Evolutionary conservation across 2,329 filamentous ascomycete genomes (phyloP), one percentile per base, ranked within the genome.

Genomic region (Oidium heveae): DNA sequence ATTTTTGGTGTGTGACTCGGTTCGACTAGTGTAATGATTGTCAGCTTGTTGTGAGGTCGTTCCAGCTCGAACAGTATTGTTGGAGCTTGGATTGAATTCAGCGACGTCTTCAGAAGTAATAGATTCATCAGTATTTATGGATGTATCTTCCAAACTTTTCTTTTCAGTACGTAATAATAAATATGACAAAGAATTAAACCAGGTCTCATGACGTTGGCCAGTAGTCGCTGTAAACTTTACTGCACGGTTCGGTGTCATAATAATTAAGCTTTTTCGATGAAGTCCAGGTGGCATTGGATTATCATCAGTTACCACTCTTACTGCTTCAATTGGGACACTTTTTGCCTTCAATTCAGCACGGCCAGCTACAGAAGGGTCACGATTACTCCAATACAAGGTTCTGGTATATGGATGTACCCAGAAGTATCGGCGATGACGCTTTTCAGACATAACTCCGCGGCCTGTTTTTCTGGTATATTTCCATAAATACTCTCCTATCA

Each of bases 401-500:
- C 88, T 79, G 2, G 89, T 98, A 68, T 96, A 98, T 0, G 91
- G 91, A 65, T 98, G 91, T 22, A 98, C 86, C 91, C 91, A 98
- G 74, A 98, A 98, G 73, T 95, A 98, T 34, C 91, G 81, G 58
- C 86, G 79, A 68, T 98, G 91, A 54, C 91, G 79, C 55, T 88
- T 94, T 61, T 81, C 83, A 0, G 88, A 96, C 68, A 94, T 79
- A 58, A 87, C 84, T 55, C 80, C 84, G 24, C 89, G 82, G n/a
- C 87, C 88, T 57, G 88, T 75, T 70, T 91, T 94, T 63, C 91
- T 83, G 0, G 91, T 98, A 68, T 98, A 98, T 67, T 98, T 98
- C 91, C 91, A 98, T 43, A 98, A 73, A 67, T 89, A 96, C 67
- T 98, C 91, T 55, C 91, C 91, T 64, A 98, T 96, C 91, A 98